Evolutionary conservation across 1,139 yeast species (phyloP).

Genomic region (Saccharomyces hybrid): DNA sequence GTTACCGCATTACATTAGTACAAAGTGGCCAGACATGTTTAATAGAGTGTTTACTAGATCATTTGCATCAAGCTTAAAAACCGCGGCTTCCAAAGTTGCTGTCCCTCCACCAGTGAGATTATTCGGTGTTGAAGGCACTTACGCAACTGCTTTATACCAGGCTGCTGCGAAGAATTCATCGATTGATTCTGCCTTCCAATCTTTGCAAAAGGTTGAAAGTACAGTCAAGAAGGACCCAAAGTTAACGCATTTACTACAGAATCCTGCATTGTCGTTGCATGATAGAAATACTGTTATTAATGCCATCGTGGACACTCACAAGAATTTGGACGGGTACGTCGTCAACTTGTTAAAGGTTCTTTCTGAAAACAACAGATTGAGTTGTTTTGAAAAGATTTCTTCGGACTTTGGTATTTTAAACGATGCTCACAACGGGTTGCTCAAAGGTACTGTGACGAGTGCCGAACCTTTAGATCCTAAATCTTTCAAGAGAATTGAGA

Average conservation of each 20-base stretch:
- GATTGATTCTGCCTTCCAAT: constrained; percentile 61
- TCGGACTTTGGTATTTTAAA: constrained; percentile 68
- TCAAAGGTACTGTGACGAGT: constrained; percentile 90
- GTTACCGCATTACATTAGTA: not conserved
- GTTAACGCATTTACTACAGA: constrained; percentile 53
- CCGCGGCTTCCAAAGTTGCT: constrained; percentile 39
- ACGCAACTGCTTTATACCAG: constrained; percentile 89
- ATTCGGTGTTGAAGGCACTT: constrained; percentile 93
- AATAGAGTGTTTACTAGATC: constrained; percentile 66
- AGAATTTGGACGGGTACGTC: constrained; percentile 60
- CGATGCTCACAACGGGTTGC: constrained; percentile 86
- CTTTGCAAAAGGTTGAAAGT: constrained; percentile 52
- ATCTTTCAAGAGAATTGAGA: constrained; percentile 69
- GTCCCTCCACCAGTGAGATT: constrained; percentile 85
- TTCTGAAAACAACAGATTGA: constrained; percentile 92
- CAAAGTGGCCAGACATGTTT: constrained; percentile 36
- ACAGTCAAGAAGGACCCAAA: constrained; percentile 58
- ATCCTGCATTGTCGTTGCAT: constrained; percentile 75
- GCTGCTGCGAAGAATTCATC: constrained; percentile 84
- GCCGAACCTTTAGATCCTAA: constrained; percentile 80
- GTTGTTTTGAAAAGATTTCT: constrained; percentile 56
- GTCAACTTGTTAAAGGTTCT: constrained; percentile 75
- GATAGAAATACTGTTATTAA: constrained; percentile 71
- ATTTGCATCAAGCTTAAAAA: constrained; percentile 42
- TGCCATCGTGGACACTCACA: constrained; percentile 42